These are phyloP conservation scores for Venturia asperata DNA, from an alignment of 2,329 filamentous ascomycete genomes.

Conservation along the genomic window DNA sequence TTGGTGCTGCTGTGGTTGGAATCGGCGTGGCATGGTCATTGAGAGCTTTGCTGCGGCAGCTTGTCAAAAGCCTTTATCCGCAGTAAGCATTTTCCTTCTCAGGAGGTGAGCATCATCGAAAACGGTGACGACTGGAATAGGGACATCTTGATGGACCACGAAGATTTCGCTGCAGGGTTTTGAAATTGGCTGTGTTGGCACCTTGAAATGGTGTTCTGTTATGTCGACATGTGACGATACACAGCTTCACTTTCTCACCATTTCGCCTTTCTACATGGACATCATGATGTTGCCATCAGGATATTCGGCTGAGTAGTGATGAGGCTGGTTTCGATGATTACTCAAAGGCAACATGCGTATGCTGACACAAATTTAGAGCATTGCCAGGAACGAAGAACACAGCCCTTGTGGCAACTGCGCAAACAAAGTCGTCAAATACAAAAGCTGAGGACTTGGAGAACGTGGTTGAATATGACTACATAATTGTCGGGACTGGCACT, in stretches of 20 bases:
- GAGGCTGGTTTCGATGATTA: background rate
- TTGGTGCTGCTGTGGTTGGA: conserved; percentile 10
- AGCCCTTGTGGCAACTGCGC: conserved; percentile 7
- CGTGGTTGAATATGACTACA: conserved; percentile 19
- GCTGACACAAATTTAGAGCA: background rate
- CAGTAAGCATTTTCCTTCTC: background rate
- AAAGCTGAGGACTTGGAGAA: conserved; percentile 9
- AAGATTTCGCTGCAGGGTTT: background rate
- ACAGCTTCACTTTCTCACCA: background rate
- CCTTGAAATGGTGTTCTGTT: background rate
- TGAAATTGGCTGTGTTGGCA: background rate
- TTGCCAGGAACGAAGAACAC: conserved; percentile 13
- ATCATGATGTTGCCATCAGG: background rate
- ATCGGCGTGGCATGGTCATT: conserved; percentile 5
- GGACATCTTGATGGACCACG: background rate
- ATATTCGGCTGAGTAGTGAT: background rate
- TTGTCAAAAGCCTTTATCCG: conserved; percentile 10
- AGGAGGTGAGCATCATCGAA: background rate
- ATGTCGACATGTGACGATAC: background rate
- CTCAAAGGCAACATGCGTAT: background rate
- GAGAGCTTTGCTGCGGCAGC: background rate
- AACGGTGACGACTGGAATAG: background rate
- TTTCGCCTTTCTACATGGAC: background rate
- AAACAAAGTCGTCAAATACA: background rate
- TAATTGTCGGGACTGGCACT: conserved; percentile 22